Base-by-base conservation (phyloP, 306 rosid genomes). In the Begonia fuchsioides region DNA sequence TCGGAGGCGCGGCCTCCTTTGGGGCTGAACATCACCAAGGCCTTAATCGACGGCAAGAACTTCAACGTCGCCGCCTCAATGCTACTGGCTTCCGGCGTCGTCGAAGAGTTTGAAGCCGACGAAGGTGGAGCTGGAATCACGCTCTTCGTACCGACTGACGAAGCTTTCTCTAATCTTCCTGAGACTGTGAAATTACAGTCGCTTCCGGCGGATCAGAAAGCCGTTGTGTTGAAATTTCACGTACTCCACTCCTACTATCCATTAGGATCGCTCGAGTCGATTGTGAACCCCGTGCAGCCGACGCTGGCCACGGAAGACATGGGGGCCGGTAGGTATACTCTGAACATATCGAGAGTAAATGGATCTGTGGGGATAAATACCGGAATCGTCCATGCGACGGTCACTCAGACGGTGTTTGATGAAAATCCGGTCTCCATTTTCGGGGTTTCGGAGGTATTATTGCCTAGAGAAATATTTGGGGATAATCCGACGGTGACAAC, bases 91-190 rank as follows among this genome's bases (percentile, higher is more conserved):
- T 92, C 98, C 1, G 98, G 98, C 13, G 98, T 92, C 1, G 86
- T 72, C 0, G 70, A 79, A 9, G 98, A 92, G 50, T 82, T 92
- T 65, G 96, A 92, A 50, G 83, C 81, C 1, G 94, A 76, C 17
- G 98, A 92, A 46, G 93, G 98, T 19, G 98, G 98, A 1, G 92
- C 96, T 0, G 98, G 98, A 16, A 92, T 92, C 40, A 92, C 98
- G 0, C 68, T 92, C 26, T 92, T 92, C 14, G 83, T 92, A 9
- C 98, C 98, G 1, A 75, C 78, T 0, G 98, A 92, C 15, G 50
- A 62, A 0, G 98, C 98, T 0, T 92, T 79, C 47, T 81, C 96
- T 6, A 64, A 76, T 49, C 76, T 92, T 0, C 94, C 98, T 0
- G 54, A 60, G 0, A 73, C 81, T 0, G 86, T 68, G 6, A 54